Evolutionary conservation across 73 alveolate genomes (phyloP).

Genomic region (Diophrys appendiculata): DNA sequence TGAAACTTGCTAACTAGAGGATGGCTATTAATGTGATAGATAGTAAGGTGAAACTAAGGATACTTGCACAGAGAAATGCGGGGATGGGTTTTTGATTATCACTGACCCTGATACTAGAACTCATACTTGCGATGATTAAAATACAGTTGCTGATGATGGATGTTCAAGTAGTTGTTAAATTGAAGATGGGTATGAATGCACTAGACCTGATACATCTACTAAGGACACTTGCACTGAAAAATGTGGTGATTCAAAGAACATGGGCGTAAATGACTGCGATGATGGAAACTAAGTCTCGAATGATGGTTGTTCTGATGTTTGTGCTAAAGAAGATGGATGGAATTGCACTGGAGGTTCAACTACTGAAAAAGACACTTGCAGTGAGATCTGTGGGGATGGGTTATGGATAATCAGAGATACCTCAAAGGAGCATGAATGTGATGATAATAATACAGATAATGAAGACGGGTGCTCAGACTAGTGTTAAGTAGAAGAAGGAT

Average conservation of each 20-base stretch:
- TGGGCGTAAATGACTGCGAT: constrained; percentile 16
- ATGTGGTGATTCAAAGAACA: constrained; percentile 14
- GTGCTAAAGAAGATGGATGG: constrained; percentile 7
- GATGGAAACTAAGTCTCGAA: background rate
- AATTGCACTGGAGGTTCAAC: constrained; percentile 6
- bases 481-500: too few relatives aligned
- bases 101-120: constrained; percentile 8
- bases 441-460: too few relatives aligned
- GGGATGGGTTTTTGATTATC: constrained; percentile 22
- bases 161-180: constrained; percentile 24
- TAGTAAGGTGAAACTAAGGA: too few relatives aligned
- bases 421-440: too few relatives aligned
- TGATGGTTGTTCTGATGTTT: constrained; percentile 2
- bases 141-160: constrained; percentile 38
- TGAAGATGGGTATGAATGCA: constrained; percentile 50
- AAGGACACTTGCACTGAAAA: constrained; percentile 18
- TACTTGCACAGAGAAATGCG: constrained; percentile 38
- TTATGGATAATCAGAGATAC: too few relatives aligned
- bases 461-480: too few relatives aligned
- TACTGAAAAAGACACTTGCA: constrained; percentile 6
- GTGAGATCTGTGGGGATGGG: constrained; percentile 34
- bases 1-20: constrained; percentile 10
- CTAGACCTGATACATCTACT: constrained; percentile 25
- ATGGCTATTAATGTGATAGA: constrained; percentile 26
- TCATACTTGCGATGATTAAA: constrained; percentile 32